A percentile compares a stretch with the other conserved stretches of the same genome.
phyloP scores from a whole-genome alignment of 2,329 filamentous ascomycete genomes.

The Ophiosphaerella herpotricha region DNA sequence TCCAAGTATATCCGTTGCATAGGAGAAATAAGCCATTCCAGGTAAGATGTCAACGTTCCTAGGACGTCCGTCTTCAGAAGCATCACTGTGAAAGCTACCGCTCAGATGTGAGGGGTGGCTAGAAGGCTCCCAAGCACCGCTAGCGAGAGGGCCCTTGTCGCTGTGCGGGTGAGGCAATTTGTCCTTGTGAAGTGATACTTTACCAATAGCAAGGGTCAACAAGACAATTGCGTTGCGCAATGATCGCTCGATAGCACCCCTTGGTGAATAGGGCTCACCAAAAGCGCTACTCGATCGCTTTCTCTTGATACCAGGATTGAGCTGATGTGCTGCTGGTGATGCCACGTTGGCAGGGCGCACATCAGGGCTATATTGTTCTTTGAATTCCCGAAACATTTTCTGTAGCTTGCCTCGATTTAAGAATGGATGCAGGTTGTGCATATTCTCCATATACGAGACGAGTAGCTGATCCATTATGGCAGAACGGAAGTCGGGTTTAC shows the following conservation, averaged over 20 bases:
- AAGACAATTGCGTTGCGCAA: slow-evolving; percentile 75
- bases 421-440: slow-evolving; percentile 69
- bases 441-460: slow-evolving; percentile 62
- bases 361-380: slow-evolving; percentile 41
- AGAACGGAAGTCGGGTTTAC: slow-evolving; percentile 59
- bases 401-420: slow-evolving; percentile 60
- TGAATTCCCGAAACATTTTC: slow-evolving; percentile 57
- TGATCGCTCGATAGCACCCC: slow-evolving; percentile 33
- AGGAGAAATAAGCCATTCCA: slow-evolving; percentile 86
- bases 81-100: slow-evolving; percentile 39
- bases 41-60: slow-evolving; percentile 85
- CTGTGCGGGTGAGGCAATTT: slow-evolving; percentile 62
- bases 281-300: slow-evolving; percentile 40
- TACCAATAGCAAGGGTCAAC: slow-evolving; percentile 82
- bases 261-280: slow-evolving; percentile 29
- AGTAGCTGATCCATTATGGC: slow-evolving; percentile 57
- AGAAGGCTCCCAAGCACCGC: slow-evolving; percentile 28
- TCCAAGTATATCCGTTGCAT: slow-evolving; percentile 84
- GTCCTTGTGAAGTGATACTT: slow-evolving; percentile 67
- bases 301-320: slow-evolving; percentile 38
- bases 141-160: slow-evolving; percentile 41
- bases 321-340: slow-evolving; percentile 31
- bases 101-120: slow-evolving; percentile 43
- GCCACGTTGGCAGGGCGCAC: slow-evolving; percentile 18
- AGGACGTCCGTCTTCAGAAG: slow-evolving; percentile 28